Percentiles rank a stretch among this genome's conserved stretches.
These are phyloP conservation scores for Teunomyces pallodes DNA, from an alignment of 805 yeast genomes.

Conservation along the genomic window DNA sequence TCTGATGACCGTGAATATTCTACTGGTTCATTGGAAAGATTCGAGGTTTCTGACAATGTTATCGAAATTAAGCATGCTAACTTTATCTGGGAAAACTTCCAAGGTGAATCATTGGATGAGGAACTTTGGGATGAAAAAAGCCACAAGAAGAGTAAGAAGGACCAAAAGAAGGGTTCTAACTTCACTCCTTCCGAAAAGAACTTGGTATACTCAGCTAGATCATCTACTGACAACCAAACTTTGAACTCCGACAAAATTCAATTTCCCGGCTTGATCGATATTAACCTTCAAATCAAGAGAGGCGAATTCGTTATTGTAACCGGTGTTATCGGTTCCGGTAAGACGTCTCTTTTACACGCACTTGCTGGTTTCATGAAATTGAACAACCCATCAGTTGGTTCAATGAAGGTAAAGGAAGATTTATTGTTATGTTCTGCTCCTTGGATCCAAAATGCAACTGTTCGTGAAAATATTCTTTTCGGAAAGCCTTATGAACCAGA, in stretches of 20 bases:
- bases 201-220: neutral
- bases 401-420: constrained; percentile 25
- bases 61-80: constrained; percentile 25
- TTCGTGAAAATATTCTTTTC: constrained; percentile 38
- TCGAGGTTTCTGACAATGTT: constrained; percentile 8
- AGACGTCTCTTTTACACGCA: constrained; percentile 40
- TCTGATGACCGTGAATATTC: constrained; percentile 4
- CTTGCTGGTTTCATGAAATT: constrained; percentile 40
- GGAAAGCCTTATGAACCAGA: constrained; percentile 31
- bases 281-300: constrained; percentile 27
- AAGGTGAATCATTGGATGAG: constrained; percentile 19
- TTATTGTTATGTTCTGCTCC: constrained; percentile 36
- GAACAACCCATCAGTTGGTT: constrained; percentile 23
- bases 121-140: constrained; percentile 22
- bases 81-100: constrained; percentile 32
- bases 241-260: constrained; percentile 5
- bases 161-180: constrained; percentile 5
- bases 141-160: constrained; percentile 11
- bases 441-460: constrained; percentile 45
- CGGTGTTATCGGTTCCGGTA: constrained; percentile 45
- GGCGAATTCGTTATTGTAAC: constrained; percentile 42
- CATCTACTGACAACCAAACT: constrained; percentile 2
- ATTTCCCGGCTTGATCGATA: constrained; percentile 34
- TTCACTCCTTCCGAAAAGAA: constrained; percentile 7
- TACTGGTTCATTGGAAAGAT: neutral